Evolutionary conservation across 2,329 filamentous ascomycete species (phyloP).

Genomic region (Berkeleyomyces basicola): DNA sequence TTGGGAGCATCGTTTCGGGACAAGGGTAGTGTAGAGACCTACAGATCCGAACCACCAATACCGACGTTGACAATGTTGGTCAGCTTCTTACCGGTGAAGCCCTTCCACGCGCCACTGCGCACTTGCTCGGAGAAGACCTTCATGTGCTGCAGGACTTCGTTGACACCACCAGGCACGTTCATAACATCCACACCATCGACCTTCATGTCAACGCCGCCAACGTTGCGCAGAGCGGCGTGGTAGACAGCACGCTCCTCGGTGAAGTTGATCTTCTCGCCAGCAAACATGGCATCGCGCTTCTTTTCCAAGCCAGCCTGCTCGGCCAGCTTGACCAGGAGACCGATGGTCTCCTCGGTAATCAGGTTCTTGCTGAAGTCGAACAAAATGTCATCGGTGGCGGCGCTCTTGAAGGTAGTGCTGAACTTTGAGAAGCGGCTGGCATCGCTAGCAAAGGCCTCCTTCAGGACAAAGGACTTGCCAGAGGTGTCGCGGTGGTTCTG

Average conservation of each 20-base stretch:
- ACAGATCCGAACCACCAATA: constrained; percentile 97
- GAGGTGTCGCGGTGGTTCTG: constrained; percentile 76
- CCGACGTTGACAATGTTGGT: constrained; percentile 94
- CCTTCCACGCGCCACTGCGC: constrained; percentile 89
- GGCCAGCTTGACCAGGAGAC: constrained; percentile 74
- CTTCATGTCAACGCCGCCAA: constrained; percentile 61
- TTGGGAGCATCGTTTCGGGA: constrained; percentile 15
- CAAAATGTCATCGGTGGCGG: constrained; percentile 70
- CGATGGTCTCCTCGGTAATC: constrained; percentile 78
- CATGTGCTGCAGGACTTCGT: constrained; percentile 87
- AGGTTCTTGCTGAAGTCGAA: constrained; percentile 99
- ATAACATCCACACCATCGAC: constrained; percentile 90
- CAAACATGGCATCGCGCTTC: constrained; percentile 95
- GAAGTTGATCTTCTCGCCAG: constrained; percentile 97
- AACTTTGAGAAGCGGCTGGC: constrained; percentile 80
- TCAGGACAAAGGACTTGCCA: constrained; percentile 79
- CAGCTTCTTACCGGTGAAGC: constrained; percentile 92
- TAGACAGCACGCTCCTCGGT: constrained; percentile 93
- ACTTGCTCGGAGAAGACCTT: constrained; percentile 95
- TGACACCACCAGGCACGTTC: constrained; percentile 73
- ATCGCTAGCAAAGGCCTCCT: constrained; percentile 82
- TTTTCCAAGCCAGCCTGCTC: constrained; percentile 82
- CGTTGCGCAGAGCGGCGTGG: constrained; percentile 86
- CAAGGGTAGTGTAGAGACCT: constrained; percentile 28
- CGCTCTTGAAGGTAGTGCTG: constrained; percentile 68